phyloP scores from a whole-genome alignment of 768 basidiomycete genomes.

The Amanita exitialis region DNA sequence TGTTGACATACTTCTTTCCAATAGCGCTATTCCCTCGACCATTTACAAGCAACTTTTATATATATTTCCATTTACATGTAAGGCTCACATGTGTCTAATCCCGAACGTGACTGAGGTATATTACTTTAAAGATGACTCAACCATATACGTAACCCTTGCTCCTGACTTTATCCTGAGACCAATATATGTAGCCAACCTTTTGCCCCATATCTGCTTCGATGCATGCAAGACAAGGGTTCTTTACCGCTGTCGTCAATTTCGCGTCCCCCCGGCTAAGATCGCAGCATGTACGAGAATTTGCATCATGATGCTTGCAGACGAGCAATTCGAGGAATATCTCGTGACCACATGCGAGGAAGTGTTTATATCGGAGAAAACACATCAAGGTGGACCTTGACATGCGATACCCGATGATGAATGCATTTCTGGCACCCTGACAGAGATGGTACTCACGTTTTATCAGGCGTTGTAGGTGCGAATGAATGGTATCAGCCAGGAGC shows the following conservation, averaged over 20 bases:
- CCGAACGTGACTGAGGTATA: background rate
- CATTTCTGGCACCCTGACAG: background rate
- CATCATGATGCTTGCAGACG: conserved; percentile 3
- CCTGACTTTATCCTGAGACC: background rate
- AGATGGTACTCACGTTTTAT: background rate
- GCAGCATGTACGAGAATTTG: conserved; percentile 4
- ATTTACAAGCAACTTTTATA: background rate
- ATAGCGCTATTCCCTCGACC: background rate
- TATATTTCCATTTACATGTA: no score
- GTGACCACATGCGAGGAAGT: conserved; percentile 4
- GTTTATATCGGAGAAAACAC: conserved; percentile 7
- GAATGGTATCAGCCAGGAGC: no score
- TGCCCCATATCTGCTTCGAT: conserved; percentile 4
- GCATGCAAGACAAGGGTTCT: conserved; percentile 3
- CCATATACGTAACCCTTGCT: background rate
- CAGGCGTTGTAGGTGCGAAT: background rate
- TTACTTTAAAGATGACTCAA: background rate
- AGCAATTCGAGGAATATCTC: conserved; percentile 5
- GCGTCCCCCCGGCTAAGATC: background rate
- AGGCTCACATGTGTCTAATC: background rate
- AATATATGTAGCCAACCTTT: conserved; percentile 1
- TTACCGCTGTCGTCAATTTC: background rate
- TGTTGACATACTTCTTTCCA: no score
- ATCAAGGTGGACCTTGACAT: background rate
- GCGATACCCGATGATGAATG: background rate